Conservation (phyloP, 305 asterid genomes). For the Plantago rigida region DNA sequence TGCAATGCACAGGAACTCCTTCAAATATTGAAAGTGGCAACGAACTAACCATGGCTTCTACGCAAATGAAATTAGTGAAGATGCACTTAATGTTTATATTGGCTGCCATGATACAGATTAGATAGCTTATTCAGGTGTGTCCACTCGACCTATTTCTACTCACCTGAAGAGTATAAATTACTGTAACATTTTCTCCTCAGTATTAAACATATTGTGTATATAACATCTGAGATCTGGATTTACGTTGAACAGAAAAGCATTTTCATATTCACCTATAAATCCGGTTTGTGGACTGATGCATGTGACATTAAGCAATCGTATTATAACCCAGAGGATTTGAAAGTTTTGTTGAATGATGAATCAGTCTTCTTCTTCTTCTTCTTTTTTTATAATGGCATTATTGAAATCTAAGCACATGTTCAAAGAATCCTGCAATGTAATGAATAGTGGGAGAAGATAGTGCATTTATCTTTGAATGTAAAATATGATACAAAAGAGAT, state of each 20-base stretch:
- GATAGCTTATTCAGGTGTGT: constrained; percentile 20
- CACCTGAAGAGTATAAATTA: constrained; percentile 1
- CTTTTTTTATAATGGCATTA: no score
- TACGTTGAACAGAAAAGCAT: not conserved
- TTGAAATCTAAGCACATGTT: constrained; percentile 1
- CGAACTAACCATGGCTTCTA: not conserved
- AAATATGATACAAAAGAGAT: not conserved
- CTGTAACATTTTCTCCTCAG: not conserved
- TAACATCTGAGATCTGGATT: not conserved
- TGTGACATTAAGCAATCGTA: no score
- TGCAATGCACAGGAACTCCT: not conserved
- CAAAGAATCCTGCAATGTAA: not conserved
- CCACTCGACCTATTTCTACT: constrained; percentile 1
- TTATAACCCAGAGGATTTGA: no score
- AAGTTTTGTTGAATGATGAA: no score
- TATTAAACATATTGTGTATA: not conserved
- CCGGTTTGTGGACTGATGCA: no score
- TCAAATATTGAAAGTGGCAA: not conserved
- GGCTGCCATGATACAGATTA: constrained; percentile 8
- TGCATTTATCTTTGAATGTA: not conserved
- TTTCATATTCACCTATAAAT: no score
- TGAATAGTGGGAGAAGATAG: not conserved
- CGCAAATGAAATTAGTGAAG: constrained; percentile 1
- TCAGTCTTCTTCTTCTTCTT: no score
- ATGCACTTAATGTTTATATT: not conserved